A percentile compares a stretch with the other conserved stretches of the same genome.
These are phyloP conservation scores for Claviceps pazoutovae DNA, from an alignment of 2,329 filamentous ascomycete genomes.

Conservation along the genomic window DNA sequence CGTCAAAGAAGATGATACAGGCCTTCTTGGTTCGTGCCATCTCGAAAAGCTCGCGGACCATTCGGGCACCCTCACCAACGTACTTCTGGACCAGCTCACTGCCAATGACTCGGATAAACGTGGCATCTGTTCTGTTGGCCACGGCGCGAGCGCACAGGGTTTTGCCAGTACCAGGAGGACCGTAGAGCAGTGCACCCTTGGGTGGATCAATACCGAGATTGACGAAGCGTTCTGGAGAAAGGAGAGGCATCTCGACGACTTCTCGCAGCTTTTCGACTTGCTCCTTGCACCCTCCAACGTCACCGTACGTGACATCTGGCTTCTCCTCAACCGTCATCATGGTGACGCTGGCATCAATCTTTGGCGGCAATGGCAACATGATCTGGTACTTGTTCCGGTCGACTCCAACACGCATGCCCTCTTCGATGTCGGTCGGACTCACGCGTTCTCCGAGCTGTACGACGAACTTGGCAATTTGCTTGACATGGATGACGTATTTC, in stretches of 20 bases:
- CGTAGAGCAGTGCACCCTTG: conserved; percentile 92
- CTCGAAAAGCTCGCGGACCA: conserved; percentile 97
- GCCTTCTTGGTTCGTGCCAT: conserved; percentile 99
- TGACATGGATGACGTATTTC: conserved; percentile 99
- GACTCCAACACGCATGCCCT: conserved; percentile 97
- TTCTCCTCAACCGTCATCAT: conserved; percentile 99
- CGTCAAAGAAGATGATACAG: conserved; percentile 95
- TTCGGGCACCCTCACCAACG: conserved; percentile 91
- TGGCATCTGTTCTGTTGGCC: conserved; percentile 94
- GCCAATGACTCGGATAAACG: conserved; percentile 96
- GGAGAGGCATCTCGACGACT: conserved; percentile 94
- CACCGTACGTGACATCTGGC: conserved; percentile 96
- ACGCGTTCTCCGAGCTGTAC: conserved; percentile 95
- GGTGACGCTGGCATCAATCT: conserved; percentile 96
- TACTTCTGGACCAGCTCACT: conserved; percentile 98
- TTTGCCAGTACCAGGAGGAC: conserved; percentile 96
- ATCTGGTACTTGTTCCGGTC: conserved; percentile 99
- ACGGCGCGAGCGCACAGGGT: conserved; percentile 95
- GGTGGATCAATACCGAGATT: conserved; percentile 98
- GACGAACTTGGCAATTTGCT: conserved; percentile 99
- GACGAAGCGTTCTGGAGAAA: conserved; percentile 94
- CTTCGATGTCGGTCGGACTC: conserved; percentile 95
- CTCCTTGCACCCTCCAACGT: conserved; percentile 98
- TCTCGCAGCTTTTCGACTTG: conserved; percentile 98
- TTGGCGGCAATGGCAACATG: conserved; percentile 84